Base-by-base conservation (phyloP, 1,284 basidiomycete species). In the Malassezia equina region DNA sequence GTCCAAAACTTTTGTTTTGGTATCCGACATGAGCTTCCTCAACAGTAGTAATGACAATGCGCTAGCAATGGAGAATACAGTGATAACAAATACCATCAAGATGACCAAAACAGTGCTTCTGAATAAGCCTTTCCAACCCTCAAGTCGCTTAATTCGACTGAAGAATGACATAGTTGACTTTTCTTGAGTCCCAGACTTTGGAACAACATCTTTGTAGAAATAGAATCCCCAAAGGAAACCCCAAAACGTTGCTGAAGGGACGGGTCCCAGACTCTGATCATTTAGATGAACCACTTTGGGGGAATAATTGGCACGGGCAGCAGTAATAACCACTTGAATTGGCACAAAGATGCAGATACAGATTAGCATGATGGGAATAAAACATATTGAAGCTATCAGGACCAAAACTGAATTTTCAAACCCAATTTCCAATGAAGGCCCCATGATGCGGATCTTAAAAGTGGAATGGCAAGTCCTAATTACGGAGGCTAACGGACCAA, bases 111-210 rank as follows among this genome's bases (percentile, higher is more conserved):
- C 43, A 8, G 59, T 50, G 13, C 71, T 65, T 51, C 66, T 67
- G 57, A 66, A 73, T 36, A 73, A 58, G 15, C 71, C 71, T 1
- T 58, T 43, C 68, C 69, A 71, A 19, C 71, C 71, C 47, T 73
- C 71, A 23, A 73, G 48, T 1, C 63, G 58, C 33, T 64, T 65
- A 7, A 64, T 69, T 13, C 71, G 55, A 27, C 44, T 17, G 13
- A 47, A 23, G 15, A 23, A n/a, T 15, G 31, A 23, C 5, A 31
- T 11, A 4, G 19, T 24, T 21, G 32, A 21, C 6, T 28, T 39
- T 25, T 47, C 29, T 17, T 2, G 8, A 11, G 32, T 31, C 7
- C 33, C 28, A 47, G 8, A 13, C 7, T 15, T 24, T n/a, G 29
- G 11, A 9, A 17, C 6, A 46, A 29, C 13, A 29, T 29, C 44